Base-by-base conservation (phyloP, 1,284 basidiomycete genomes). In the Mrakiaceae sp. region DNA sequence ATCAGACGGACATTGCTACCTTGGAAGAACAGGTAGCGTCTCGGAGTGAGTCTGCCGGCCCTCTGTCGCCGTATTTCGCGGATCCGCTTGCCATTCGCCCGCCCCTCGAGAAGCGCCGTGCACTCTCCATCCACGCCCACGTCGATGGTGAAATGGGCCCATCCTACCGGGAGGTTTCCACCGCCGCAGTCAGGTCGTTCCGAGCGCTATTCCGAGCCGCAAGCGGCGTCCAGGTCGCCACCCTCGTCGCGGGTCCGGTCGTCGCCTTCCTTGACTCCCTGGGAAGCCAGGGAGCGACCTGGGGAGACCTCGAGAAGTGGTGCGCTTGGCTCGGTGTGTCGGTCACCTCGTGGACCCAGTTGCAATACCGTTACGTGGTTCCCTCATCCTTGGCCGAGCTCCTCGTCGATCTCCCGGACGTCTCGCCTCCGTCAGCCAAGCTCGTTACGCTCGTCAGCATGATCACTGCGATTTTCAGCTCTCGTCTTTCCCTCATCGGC, bases 321-420 rank as follows among this genome's bases (percentile, higher is more conserved):
- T 83, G 85, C 68, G 9, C 14, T 6, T 97, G 92, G 92, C 79
- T 95, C 58, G 84, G 85, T 16, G 82, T 84, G 64, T 85, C 84
- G 68, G 79, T 85, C 5, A 84, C 86, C 43, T 85, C 89, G 69
- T 95, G 90, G 86, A 83, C 90, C 7, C 87, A 87, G 70, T 88
- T 94, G 67, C 91, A 95, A 73, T 95, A 95, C 75, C 88, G 94
- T 47, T 93, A 90, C 72, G 86, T 88, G 16, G 83, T 97, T 3
- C 90, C 94, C 9, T 88, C 87, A 2, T 83, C 85, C 70, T 79
- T 97, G 8, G 85, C 96, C 49, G 92, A 97, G 72, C 82, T 83
- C 43, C 81, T 97, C 5, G 79, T 86, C 48, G 83, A 85, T 90
- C 80, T 94, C 92, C 68, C 91, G 83, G 65, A 92, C 87, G 72